These are phyloP conservation scores for Cardamine resedifolia DNA, from an alignment of 345 rosid genomes.

Conservation along the genomic window DNA sequence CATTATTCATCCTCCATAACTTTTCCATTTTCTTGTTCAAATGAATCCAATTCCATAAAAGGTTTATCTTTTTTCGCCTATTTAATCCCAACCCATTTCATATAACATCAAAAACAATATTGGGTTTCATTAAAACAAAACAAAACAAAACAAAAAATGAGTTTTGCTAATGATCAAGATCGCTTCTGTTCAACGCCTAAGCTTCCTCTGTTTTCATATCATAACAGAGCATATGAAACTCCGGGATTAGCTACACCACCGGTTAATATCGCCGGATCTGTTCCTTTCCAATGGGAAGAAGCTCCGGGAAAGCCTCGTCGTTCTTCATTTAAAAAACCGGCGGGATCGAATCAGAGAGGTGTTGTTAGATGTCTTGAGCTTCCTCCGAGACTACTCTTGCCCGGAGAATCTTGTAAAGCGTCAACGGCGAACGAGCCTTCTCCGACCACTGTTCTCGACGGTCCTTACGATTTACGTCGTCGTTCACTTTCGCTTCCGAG, in stretches of 20 bases:
- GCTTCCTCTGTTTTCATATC: slow-evolving; percentile 58
- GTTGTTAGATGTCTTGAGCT: slow-evolving; percentile 50
- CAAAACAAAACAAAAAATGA: not conserved
- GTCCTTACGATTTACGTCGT: slow-evolving; percentile 46
- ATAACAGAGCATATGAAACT: slow-evolving; percentile 31
- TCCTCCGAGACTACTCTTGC: slow-evolving; percentile 61
- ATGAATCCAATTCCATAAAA: slow-evolving; percentile 29
- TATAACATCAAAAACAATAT: slow-evolving; percentile 22
- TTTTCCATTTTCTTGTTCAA: slow-evolving; percentile 35
- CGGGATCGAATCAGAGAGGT: slow-evolving; percentile 23
- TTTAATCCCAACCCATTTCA: slow-evolving; percentile 31
- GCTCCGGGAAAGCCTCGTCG: slow-evolving; percentile 84
- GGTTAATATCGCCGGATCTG: slow-evolving; percentile 48
- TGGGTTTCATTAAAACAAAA: not conserved
- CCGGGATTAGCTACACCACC: slow-evolving; percentile 65
- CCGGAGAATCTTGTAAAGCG: slow-evolving; percentile 33
- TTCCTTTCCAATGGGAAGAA: slow-evolving; percentile 94
- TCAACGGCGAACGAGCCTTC: slow-evolving; percentile 38
- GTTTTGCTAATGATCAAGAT: slow-evolving; percentile 24
- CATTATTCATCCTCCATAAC: slow-evolving; percentile 33
- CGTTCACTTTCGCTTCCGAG: slow-evolving; percentile 38
- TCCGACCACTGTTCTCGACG: slow-evolving; percentile 58
- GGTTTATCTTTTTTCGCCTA: slow-evolving; percentile 25
- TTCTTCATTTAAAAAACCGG: slow-evolving; percentile 13
- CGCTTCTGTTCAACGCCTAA: slow-evolving; percentile 45